Evolutionary conservation across 257 asterid species (phyloP).

Genomic region (Anisodus acutangulus): DNA sequence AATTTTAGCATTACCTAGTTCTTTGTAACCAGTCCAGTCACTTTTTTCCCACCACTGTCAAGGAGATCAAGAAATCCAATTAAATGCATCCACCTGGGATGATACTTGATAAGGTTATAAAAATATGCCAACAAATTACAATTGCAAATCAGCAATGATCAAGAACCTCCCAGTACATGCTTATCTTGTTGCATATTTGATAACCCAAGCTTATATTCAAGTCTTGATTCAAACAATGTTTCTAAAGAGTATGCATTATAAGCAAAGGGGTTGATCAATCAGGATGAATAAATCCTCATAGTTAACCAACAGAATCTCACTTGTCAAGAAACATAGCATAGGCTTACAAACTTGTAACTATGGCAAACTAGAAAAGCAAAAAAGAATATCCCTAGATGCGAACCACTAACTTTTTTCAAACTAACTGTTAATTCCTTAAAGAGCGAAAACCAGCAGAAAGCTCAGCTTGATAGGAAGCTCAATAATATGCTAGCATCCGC

Average conservation of each 20-base stretch:
- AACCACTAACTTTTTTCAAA: background rate
- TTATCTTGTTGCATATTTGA: background rate
- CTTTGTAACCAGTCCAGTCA: slow-evolving; percentile 99
- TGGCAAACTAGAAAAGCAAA: background rate
- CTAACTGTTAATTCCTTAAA: background rate
- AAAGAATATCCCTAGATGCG: background rate
- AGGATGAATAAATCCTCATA: background rate
- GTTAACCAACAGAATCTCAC: background rate
- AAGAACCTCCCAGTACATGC: background rate
- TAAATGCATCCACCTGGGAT: slow-evolving; percentile 96
- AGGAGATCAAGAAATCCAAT: slow-evolving; percentile 94
- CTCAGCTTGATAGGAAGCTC: slow-evolving; percentile 6
- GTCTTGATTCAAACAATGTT: background rate
- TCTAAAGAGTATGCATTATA: background rate
- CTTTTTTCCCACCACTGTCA: slow-evolving; percentile 99
- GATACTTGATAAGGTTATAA: slow-evolving; percentile 68
- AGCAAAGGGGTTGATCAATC: background rate
- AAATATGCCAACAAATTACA: slow-evolving; percentile 39
- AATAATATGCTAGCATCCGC: background rate
- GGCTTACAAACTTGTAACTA: slow-evolving; percentile 8
- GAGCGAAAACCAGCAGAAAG: background rate
- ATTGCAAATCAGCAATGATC: background rate
- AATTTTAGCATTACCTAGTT: slow-evolving; percentile 67
- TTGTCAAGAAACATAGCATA: background rate
- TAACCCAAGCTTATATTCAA: background rate